Conservation (phyloP, 345 rosid species). For the Theobroma cacao region DNA sequence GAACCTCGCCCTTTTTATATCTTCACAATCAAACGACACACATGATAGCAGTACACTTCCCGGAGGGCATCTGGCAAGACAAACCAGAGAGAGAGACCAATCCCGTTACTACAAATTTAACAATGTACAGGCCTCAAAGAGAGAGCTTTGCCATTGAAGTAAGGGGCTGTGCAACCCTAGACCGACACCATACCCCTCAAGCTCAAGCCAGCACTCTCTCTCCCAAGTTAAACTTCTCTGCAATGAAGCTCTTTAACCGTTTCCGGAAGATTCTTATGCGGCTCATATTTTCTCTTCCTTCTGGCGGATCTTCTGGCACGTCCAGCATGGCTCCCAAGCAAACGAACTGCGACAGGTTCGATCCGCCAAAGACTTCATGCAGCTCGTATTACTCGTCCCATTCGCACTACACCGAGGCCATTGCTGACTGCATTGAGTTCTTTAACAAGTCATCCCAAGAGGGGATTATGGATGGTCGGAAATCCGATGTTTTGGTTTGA, state of each 20-base stretch:
- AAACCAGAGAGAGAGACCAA: slow-evolving; percentile 12
- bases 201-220: background rate
- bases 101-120: background rate
- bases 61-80: slow-evolving; percentile 33
- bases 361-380: slow-evolving; percentile 84
- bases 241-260: slow-evolving; percentile 75
- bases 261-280: slow-evolving; percentile 67
- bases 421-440: slow-evolving; percentile 97
- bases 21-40: slow-evolving; percentile 34
- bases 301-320: slow-evolving; percentile 22
- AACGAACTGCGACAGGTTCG: slow-evolving; percentile 43
- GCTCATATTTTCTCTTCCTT: slow-evolving; percentile 53
- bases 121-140: slow-evolving; percentile 29
- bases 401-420: slow-evolving; percentile 74
- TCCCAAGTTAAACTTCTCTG: slow-evolving; percentile 32
- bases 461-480: slow-evolving; percentile 35
- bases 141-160: slow-evolving; percentile 51
- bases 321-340: slow-evolving; percentile 19
- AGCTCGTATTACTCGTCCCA: slow-evolving; percentile 87
- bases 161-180: slow-evolving; percentile 16
- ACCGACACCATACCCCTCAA: background rate
- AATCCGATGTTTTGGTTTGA: slow-evolving; percentile 48
- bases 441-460: slow-evolving; percentile 77
- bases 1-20: slow-evolving; percentile 32
- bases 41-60: slow-evolving; percentile 56